phyloP scores from a whole-genome alignment of 2,329 filamentous ascomycete genomes.

The Penicillium capsulatum region DNA sequence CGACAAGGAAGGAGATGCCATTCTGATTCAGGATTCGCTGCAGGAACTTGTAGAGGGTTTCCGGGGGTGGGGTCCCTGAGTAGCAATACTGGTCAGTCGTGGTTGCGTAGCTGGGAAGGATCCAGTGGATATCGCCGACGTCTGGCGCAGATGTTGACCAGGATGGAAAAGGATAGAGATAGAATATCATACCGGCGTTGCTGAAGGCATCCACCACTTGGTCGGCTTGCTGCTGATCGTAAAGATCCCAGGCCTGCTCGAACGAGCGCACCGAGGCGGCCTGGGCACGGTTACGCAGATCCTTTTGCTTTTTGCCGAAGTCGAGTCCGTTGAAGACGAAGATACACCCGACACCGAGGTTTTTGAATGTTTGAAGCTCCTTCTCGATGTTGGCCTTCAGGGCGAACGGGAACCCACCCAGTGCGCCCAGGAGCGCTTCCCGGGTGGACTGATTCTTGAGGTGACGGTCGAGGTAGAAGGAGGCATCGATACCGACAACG shows the following conservation, averaged over 20 bases:
- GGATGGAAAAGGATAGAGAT: not conserved
- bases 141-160: conserved; percentile 6
- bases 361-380: conserved; percentile 69
- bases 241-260: conserved; percentile 78
- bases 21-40: conserved; percentile 68
- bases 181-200: conserved; percentile 59
- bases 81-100: conserved; percentile 26
- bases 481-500: conserved; percentile 80
- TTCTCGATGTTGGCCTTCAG: conserved; percentile 70
- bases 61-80: conserved; percentile 64
- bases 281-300: conserved; percentile 55
- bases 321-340: conserved; percentile 92
- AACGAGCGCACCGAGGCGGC: conserved; percentile 64
- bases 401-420: conserved; percentile 81
- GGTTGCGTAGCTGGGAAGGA: conserved; percentile 3
- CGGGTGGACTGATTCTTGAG: conserved; percentile 66
- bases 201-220: conserved; percentile 85
- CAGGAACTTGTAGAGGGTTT: conserved; percentile 71
- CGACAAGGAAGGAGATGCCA: conserved; percentile 70
- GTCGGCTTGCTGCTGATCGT: conserved; percentile 73
- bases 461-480: conserved; percentile 78
- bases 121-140: conserved; percentile 1
- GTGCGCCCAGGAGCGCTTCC: conserved; percentile 83
- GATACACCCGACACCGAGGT: conserved; percentile 67
- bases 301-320: conserved; percentile 70